These are phyloP conservation scores for Mortierella sp. DNA, from an alignment of 371 early-diverging fungal species.

Conservation along the genomic window DNA sequence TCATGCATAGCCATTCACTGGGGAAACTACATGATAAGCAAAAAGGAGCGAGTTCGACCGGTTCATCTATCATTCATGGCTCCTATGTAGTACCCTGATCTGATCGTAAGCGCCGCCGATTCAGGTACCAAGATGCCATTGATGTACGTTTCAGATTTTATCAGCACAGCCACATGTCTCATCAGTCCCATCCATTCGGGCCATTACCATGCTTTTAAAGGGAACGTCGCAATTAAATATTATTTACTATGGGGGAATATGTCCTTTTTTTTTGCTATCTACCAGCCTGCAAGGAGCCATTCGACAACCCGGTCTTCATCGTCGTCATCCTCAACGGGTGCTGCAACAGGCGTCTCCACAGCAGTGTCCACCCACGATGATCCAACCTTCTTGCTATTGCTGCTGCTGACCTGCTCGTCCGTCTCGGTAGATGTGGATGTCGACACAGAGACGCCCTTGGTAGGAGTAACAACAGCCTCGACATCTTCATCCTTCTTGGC, in stretches of 20 bases:
- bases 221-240: no score
- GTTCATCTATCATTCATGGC: no score
- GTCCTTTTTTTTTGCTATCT: slow-evolving; percentile 3
- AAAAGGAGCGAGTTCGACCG: no score
- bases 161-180: no score
- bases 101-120: no score
- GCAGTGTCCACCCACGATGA: slow-evolving; percentile 31
- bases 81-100: no score
- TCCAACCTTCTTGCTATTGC: slow-evolving; percentile 33
- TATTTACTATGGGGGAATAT: not conserved
- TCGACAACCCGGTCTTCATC: slow-evolving; percentile 56
- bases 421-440: slow-evolving; percentile 21
- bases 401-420: not conserved
- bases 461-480: not conserved
- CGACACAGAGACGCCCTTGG: slow-evolving; percentile 13
- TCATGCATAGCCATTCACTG: no score
- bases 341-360: not conserved
- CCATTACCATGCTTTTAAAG: no score
- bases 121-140: no score
- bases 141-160: no score
- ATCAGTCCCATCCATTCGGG: no score
- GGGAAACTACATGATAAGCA: no score
- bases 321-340: slow-evolving; percentile 41
- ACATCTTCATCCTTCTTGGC: not conserved
- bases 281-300: slow-evolving; percentile 51